These are phyloP conservation scores for Talaromyces adpressus DNA, from an alignment of 495 filamentous ascomycete species.

Conservation along the genomic window DNA sequence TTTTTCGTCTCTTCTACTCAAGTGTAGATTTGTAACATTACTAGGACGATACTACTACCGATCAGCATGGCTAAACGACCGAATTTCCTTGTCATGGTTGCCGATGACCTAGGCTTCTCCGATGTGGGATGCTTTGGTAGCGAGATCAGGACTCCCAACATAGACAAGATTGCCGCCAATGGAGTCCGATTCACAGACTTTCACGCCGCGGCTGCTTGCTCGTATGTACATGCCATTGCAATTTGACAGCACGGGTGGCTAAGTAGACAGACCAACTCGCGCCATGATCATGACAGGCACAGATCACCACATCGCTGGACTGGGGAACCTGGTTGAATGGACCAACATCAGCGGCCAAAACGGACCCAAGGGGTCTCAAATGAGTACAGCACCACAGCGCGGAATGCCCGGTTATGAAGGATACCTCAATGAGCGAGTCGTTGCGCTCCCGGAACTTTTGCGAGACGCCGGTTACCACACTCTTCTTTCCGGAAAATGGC, in stretches of 20 bases:
- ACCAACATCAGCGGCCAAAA: constrained; percentile 21
- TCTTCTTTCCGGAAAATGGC: constrained; percentile 44
- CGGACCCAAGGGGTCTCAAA: constrained; percentile 10
- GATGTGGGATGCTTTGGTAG: constrained; percentile 25
- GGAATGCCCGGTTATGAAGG: constrained; percentile 48
- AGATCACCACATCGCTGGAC: constrained; percentile 36
- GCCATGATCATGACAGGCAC: constrained; percentile 45
- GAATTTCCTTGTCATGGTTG: neutral
- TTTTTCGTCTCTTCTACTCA: neutral
- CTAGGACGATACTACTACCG: neutral
- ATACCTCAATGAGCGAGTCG: constrained; percentile 46
- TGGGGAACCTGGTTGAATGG: constrained; percentile 21
- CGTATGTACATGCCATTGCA: neutral
- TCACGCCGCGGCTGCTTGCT: constrained; percentile 28
- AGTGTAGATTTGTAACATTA: neutral
- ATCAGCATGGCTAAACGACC: neutral
- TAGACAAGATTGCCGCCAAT: constrained; percentile 23
- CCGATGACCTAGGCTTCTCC: constrained; percentile 16
- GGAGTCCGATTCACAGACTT: constrained; percentile 25
- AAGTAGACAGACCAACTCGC: constrained; percentile 17
- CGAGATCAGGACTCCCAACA: constrained; percentile 28
- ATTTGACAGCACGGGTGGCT: neutral
- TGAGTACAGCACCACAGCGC: constrained; percentile 6
- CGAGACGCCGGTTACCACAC: constrained; percentile 47
- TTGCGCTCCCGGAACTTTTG: constrained; percentile 45